These are phyloP conservation scores for Phycomyces blakesleeanus DNA, from an alignment of 192 early-diverging fungal species.

Conservation along the genomic window DNA sequence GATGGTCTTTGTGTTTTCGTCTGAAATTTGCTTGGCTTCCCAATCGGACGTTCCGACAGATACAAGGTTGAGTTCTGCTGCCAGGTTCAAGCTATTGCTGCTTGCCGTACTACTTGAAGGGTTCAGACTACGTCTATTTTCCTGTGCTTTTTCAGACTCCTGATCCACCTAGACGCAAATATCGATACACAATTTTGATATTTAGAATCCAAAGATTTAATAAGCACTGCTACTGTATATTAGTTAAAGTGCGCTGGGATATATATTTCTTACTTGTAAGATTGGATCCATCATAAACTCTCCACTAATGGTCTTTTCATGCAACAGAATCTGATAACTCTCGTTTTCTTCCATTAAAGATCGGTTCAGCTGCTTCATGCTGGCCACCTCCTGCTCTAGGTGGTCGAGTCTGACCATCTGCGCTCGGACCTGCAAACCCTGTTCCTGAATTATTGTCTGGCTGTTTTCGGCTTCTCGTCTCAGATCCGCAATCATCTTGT, in stretches of 20 bases:
- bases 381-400: slow-evolving; percentile 46
- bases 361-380: slow-evolving; percentile 59
- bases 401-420: slow-evolving; percentile 36
- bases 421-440: slow-evolving; percentile 28
- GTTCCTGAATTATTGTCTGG: slow-evolving; percentile 28
- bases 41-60: not conserved
- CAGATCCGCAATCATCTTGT: slow-evolving; percentile 32
- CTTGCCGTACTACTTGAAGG: slow-evolving; percentile 10
- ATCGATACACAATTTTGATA: no score
- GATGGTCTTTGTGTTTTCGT: not conserved
- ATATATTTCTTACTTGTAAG: slow-evolving; percentile 48
- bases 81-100: slow-evolving; percentile 14
- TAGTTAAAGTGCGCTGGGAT: not conserved
- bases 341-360: slow-evolving; percentile 76
- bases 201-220: not conserved
- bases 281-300: slow-evolving; percentile 55
- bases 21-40: not conserved
- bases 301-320: slow-evolving; percentile 73
- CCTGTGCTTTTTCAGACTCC: not conserved
- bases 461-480: slow-evolving; percentile 33
- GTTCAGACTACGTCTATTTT: not conserved
- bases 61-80: slow-evolving; percentile 21
- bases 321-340: slow-evolving; percentile 69
- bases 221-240: not conserved
- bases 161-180: not conserved